Evolutionary conservation across 2,329 filamentous ascomycete genomes (phyloP).

Genomic region (Trichophyton benhamiae): DNA sequence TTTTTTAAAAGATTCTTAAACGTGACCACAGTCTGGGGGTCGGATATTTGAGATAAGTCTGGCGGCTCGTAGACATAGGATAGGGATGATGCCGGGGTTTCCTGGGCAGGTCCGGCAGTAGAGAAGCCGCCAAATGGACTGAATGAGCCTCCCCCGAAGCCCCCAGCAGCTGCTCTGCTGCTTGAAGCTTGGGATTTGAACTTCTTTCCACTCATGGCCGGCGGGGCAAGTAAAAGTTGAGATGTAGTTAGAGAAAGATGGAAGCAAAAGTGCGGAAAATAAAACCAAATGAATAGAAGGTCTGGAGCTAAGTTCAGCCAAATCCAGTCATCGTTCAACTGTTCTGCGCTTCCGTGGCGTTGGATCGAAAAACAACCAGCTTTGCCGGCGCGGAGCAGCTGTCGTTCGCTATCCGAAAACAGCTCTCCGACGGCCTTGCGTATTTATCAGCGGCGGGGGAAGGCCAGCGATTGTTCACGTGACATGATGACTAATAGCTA

Average conservation of each 20-base stretch:
- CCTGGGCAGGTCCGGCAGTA: conserved; percentile 25
- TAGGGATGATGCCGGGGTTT: conserved; percentile 47
- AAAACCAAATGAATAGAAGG: neutral
- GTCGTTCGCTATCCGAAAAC: neutral
- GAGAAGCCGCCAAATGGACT: conserved; percentile 32
- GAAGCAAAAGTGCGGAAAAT: neutral
- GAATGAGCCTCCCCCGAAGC: conserved; percentile 28
- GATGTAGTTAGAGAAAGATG: neutral
- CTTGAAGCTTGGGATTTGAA: conserved; percentile 53
- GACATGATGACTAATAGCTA: neutral
- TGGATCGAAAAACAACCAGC: neutral
- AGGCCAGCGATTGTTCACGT: neutral
- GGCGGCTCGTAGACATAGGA: conserved; percentile 82
- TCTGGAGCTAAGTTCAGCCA: neutral
- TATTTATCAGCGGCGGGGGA: too few relatives aligned
- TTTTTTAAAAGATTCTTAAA: conserved; percentile 91
- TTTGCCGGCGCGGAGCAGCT: neutral
- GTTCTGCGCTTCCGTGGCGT: neutral
- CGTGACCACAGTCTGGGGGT: conserved; percentile 72
- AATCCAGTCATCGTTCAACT: neutral
- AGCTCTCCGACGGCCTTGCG: conserved; percentile 3
- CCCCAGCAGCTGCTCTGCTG: conserved; percentile 43
- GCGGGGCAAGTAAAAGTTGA: neutral
- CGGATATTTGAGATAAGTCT: conserved; percentile 62
- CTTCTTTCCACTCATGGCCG: conserved; percentile 45